Percentiles rank a stretch among this genome's conserved stretches.
Conservation (phyloP, 116 monocot species). For the Papilionanthe hybrid region DNA sequence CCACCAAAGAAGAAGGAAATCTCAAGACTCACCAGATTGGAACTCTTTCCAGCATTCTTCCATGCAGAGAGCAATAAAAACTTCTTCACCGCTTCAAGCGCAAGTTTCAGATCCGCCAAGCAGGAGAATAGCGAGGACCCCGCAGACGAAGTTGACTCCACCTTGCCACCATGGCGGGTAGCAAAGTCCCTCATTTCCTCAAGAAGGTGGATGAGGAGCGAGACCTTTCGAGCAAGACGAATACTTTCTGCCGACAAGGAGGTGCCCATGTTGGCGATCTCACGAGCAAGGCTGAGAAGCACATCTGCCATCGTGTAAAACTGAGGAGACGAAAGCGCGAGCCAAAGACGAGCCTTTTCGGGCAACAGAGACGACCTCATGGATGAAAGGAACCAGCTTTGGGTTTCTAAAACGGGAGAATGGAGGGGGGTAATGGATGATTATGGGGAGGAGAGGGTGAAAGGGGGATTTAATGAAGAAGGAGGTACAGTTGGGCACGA, state of each 20-base stretch:
- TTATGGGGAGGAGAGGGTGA: too few relatives aligned
- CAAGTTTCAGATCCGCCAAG: slow-evolving; percentile 34
- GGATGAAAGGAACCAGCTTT: not conserved
- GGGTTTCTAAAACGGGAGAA: not conserved
- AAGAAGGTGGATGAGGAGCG: slow-evolving; percentile 38
- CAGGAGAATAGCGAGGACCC: slow-evolving; percentile 9
- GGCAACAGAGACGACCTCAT: not conserved
- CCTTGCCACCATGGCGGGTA: not conserved
- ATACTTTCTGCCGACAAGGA: slow-evolving; percentile 8
- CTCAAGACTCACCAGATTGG: slow-evolving; percentile 7
- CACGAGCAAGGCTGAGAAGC: slow-evolving; percentile 10
- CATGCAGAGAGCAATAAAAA: slow-evolving; percentile 25
- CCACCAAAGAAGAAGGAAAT: not conserved
- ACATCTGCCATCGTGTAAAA: slow-evolving; percentile 8
- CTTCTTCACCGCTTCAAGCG: slow-evolving; percentile 53
- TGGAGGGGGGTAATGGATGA: too few relatives aligned
- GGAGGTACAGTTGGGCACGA: not conserved
- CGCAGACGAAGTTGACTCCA: not conserved
- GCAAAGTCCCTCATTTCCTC: slow-evolving; percentile 31
- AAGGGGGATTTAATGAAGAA: not conserved
- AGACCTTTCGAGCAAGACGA: slow-evolving; percentile 45
- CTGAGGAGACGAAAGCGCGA: not conserved
- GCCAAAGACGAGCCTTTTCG: not conserved
- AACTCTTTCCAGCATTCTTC: not conserved
- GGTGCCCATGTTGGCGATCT: slow-evolving; percentile 21